These are phyloP conservation scores for Irpex sp. DNA, from an alignment of 1,284 basidiomycete species.

Conservation along the genomic window DNA sequence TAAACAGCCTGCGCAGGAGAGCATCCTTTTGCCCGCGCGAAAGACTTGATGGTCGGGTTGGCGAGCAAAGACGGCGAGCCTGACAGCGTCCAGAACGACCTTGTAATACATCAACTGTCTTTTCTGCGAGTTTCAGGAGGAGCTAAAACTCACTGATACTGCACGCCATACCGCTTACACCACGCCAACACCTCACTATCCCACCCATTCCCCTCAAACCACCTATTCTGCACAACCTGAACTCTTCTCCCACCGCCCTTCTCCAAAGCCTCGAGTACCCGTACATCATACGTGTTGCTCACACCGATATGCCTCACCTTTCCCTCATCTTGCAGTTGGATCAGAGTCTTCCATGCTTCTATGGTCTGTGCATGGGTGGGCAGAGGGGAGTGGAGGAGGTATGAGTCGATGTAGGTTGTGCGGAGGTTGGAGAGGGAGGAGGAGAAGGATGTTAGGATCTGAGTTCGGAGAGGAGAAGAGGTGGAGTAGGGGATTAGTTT, in stretches of 20 bases:
- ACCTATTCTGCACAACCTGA: constrained; percentile 77
- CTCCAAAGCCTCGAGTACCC: constrained; percentile 48
- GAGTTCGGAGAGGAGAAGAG: constrained; percentile 46
- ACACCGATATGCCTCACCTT: constrained; percentile 65
- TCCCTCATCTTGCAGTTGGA: constrained; percentile 57
- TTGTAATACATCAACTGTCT: constrained; percentile 21
- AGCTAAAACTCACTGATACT: constrained; percentile 61
- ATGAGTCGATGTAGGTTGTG: constrained; percentile 69
- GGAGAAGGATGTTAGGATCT: constrained; percentile 62
- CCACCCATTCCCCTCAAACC: constrained; percentile 80
- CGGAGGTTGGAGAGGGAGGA: constrained; percentile 64
- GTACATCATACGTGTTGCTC: constrained; percentile 72
- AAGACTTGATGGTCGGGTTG: constrained; percentile 40
- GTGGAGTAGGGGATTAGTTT: constrained; percentile 74
- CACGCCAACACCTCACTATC: constrained; percentile 57
- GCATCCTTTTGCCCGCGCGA: constrained; percentile 45
- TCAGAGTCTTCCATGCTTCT: constrained; percentile 63
- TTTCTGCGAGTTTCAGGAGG: constrained; percentile 8
- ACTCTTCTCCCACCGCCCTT: constrained; percentile 46
- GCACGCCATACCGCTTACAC: constrained; percentile 53
- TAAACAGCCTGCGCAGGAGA: constrained; percentile 68
- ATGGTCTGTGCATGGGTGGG: constrained; percentile 54
- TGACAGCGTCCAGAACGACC: constrained; percentile 84
- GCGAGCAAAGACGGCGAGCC: constrained; percentile 64
- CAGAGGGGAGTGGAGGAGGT: constrained; percentile 76